Base-by-base conservation (phyloP, 2,329 filamentous ascomycete species). In the Amauroascus verrucosus region DNA sequence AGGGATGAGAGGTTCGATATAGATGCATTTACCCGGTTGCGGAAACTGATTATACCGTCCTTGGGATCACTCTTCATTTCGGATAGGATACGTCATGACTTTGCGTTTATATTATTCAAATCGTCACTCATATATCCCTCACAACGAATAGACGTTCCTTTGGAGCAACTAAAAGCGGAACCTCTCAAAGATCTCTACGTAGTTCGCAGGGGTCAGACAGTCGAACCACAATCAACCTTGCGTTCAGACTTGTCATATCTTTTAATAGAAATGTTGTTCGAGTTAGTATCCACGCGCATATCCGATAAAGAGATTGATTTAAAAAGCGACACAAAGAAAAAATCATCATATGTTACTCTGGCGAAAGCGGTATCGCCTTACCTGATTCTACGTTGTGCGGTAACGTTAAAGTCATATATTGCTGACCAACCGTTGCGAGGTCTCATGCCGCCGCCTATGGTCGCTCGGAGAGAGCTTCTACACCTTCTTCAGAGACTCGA, bases 341-440 rank as follows among this genome's bases (percentile, higher is more conserved):
- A 43, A 28, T 4, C 11, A 1, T 66, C 75, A 9, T 73, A 76
- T 55, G 68, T 79, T 38, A 76, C 81, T 11, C 80, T 97, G 14
- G 86, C 91, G 0, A 79, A 82, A 63, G 85, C 85, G 2, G 81
- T 84, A 0, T 84, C 87, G 0, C 88, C 88, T 0, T 91, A 88
- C 62, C 76, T 97, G 2, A 84, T 97, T 43, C 74, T 95, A 1
- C 83, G 93, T 2, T 82, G 86, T 11, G 88, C 86, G 0, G 74
- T 95, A 14, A 83, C 87, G 0, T 71, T 97, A n/a, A 83, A 88
- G 53, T 77, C 84, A 0, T 97, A 95, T 65, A 83, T 94, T 44
- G 86, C 89, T 3, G 93, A 98, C 67, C 91, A 96, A 64, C 90
- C 91, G 0, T 74, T 98, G 18, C 79, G 93, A 13, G 90, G 93